Conservation (phyloP, 495 filamentous ascomycete genomes). For the Aspergillus funiculosus region DNA sequence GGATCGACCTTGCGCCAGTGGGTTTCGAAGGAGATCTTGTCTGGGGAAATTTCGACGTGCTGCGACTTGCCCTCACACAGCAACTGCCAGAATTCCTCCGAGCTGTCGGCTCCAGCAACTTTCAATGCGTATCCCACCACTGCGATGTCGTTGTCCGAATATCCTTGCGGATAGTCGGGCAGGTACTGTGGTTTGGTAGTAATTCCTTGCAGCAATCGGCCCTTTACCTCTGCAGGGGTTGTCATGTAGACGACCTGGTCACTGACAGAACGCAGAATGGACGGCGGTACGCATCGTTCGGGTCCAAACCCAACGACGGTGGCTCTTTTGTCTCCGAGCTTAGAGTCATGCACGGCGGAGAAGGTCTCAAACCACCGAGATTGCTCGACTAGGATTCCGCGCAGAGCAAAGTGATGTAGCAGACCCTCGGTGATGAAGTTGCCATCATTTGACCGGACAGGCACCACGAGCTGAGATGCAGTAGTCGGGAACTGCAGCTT, state of each 20-base stretch:
- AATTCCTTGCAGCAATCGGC: too few species aligned
- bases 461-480: background rate
- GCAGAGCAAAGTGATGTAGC: background rate
- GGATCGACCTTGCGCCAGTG: conserved; percentile 24
- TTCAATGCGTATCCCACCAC: conserved; percentile 46
- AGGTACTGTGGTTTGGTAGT: too few species aligned
- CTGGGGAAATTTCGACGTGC: conserved; percentile 28
- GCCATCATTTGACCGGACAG: background rate
- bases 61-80: conserved; percentile 36
- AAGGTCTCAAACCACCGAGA: conserved; percentile 4
- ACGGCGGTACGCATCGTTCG: background rate
- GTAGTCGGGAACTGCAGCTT: conserved; percentile 1
- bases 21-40: conserved; percentile 24
- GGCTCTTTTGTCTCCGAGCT: background rate
- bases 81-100: conserved; percentile 40
- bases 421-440: background rate
- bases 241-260: background rate
- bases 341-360: background rate
- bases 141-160: conserved; percentile 34
- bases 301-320: background rate
- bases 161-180: background rate
- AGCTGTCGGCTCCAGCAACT: conserved; percentile 40
- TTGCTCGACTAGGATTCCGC: background rate
- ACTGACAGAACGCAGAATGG: background rate
- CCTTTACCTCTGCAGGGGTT: background rate